Percentiles rank a stretch among this genome's conserved stretches.
phyloP scores from a whole-genome alignment of 2,329 filamentous ascomycete species.

The Penicillium nordicum region DNA sequence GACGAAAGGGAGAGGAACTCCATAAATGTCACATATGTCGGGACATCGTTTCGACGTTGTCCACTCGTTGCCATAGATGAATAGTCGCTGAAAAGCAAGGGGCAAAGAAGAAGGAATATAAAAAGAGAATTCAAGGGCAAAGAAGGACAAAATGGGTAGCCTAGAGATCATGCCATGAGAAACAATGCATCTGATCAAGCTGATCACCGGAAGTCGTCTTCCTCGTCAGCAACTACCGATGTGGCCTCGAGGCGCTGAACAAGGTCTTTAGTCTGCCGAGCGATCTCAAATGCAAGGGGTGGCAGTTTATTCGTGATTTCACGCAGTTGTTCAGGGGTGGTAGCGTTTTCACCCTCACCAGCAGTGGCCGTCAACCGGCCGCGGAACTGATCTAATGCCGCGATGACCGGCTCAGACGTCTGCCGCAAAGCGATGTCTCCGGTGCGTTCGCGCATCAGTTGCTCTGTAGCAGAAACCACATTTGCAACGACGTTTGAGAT shows the following conservation, averaged over 20 bases:
- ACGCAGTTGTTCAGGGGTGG: conserved; percentile 48
- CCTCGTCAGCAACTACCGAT: conserved; percentile 28
- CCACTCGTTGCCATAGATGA: conserved; percentile 24
- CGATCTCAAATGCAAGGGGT: conserved; percentile 83
- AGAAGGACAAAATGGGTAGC: conserved; percentile 1
- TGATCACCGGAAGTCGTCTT: conserved; percentile 41
- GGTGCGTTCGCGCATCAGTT: conserved; percentile 49
- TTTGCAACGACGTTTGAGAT: conserved; percentile 69
- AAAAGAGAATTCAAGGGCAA: conserved; percentile 5
- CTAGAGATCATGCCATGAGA: background rate
- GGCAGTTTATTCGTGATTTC: conserved; percentile 69
- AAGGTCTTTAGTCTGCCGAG: conserved; percentile 74
- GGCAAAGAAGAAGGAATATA: conserved; percentile 13
- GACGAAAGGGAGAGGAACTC: conserved; percentile 2
- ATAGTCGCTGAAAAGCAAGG: conserved; percentile 25
- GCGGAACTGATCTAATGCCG: conserved; percentile 58
- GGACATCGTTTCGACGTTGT: conserved; percentile 28
- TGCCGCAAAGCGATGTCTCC: conserved; percentile 50
- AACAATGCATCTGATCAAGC: background rate
- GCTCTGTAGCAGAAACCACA: conserved; percentile 64
- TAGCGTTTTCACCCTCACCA: conserved; percentile 59
- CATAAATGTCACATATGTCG: conserved; percentile 20
- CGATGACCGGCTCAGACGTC: conserved; percentile 40
- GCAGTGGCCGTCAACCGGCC: conserved; percentile 63
- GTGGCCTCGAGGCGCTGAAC: conserved; percentile 49